Evolutionary conservation across 768 basidiomycete species (phyloP), one percentile per base, ranked within the genome.

Genomic region (Lactifluus piperatus): DNA sequence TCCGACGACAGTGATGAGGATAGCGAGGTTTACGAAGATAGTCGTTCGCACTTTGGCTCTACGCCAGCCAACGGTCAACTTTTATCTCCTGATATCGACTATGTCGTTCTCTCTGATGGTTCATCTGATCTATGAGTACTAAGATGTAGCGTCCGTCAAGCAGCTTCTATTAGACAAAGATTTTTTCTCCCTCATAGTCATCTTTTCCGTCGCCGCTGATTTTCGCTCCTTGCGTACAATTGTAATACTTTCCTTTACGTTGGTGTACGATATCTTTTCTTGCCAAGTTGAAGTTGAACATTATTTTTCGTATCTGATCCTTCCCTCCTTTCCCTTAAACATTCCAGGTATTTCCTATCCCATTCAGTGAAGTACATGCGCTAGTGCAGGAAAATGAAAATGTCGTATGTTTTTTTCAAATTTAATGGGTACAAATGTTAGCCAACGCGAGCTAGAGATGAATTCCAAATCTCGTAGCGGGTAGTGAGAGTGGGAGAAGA

Each of bases 21-120:
- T 62, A 78, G 74, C 29, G 76, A 70, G n/a, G 68, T 80, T 11
- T 86, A 81, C 79, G 79, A 81, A 57, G 85, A 83, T 57, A 81
- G 78, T 51, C 77, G 77, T 26, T 73, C 75, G 7, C 72, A 74
- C 24, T 70, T 74, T 4, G 73, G 68, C 60, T 60, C 50, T 61
- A 69, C 59, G 52, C 72, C 62, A 1, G 57, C 46, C 5, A 52
- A 46, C 29, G n/a, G 36, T 55, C 50, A 39, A 18, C 26, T 55
- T 41, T 48, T 52, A 11, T 51, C 62, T 14, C 69, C 63, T 7
- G 71, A 75, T 6, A 70, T 79, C 63, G 86, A 88, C 61, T 90
- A 86, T 66, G 85, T 88, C 14, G 75, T 90, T 56, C 69, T 89
- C 58, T 89, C 86, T 63, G 88, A 88, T 66, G 83, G 82, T 60